These are phyloP conservation scores for Solanum acaule DNA, from an alignment of 257 asterid genomes.

Conservation along the genomic window DNA sequence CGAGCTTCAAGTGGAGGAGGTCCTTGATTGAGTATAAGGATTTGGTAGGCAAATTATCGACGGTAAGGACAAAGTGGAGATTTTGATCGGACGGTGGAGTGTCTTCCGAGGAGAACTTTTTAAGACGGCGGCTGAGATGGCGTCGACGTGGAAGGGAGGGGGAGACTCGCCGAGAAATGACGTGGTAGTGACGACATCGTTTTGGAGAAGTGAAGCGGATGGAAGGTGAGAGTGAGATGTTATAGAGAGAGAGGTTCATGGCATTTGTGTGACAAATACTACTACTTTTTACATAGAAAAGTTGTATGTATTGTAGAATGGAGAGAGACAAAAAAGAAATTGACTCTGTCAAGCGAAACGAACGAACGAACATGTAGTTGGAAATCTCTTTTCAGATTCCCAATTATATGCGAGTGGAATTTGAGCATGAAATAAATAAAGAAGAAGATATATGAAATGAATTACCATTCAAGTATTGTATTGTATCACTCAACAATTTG, in stretches of 20 bases:
- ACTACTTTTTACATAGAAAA: neutral
- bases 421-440: neutral
- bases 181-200: conserved; percentile 10
- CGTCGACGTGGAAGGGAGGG: conserved; percentile 27
- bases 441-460: neutral
- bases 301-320: neutral
- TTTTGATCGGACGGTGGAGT: conserved; percentile 37
- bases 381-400: neutral
- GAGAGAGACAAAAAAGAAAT: neutral
- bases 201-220: conserved; percentile 18
- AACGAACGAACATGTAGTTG: neutral
- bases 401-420: neutral
- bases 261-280: neutral
- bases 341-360: neutral
- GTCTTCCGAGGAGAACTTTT: conserved; percentile 21
- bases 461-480: too few species aligned
- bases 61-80: conserved; percentile 47
- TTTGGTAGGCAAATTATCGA: conserved; percentile 23
- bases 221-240: neutral
- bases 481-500: neutral
- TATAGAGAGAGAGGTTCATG: neutral
- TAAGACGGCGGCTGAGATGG: conserved; percentile 65
- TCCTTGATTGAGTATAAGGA: conserved; percentile 27
- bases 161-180: conserved; percentile 17
- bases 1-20: conserved; percentile 27